Evolutionary conservation across 2,329 filamentous ascomycete genomes (phyloP), one percentile per base, ranked within the genome.

Genomic region (Colletotrichum tabaci): DNA sequence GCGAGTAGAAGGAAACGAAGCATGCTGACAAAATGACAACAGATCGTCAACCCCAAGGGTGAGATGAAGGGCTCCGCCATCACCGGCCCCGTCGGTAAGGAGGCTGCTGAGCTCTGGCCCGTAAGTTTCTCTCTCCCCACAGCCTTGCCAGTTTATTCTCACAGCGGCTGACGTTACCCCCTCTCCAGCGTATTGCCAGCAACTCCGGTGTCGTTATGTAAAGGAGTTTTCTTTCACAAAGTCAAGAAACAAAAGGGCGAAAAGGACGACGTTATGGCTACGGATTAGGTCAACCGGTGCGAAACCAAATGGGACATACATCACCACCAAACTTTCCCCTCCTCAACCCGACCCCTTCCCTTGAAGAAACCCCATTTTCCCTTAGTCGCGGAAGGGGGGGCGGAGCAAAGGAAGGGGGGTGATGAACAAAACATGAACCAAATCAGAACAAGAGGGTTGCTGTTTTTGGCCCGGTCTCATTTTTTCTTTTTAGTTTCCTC

Each of bases 51-150:
- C 91, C 95, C 96, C 87, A 99, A 99, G 94, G 96, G 96, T 89
- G 96, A 99, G 90, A 99, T 99, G 96, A 99, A 99, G 93, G 96
- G 96, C 84, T 98, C 95, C 77, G 96, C 96, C 86, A 99, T 99
- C 86, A 99, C 96, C 80, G 96, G 96, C 80, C 96, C 96, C 81
- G 96, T 99, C 84, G 96, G 96, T 87, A 99, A 99, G 93, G 96
- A 99, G 90, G 96, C 96, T 85, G 96, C 96, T 86, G 96, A 99
- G 90, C 91, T 99, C 82, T 99, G 96, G 96, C 96, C 96, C 85
- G 94, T 96, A 90, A 88, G 93, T 90, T 74, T 3, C 26, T 21
- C 3, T 44, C 35, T 26, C 35, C 13, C 9, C 23, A 30, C 42
- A 47, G 23, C 1, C 46, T 18, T n/a, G 2, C 8, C 26, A 10